These are phyloP conservation scores for Leptodontidium sp. DNA, from an alignment of 2,329 filamentous ascomycete genomes.

Conservation along the genomic window DNA sequence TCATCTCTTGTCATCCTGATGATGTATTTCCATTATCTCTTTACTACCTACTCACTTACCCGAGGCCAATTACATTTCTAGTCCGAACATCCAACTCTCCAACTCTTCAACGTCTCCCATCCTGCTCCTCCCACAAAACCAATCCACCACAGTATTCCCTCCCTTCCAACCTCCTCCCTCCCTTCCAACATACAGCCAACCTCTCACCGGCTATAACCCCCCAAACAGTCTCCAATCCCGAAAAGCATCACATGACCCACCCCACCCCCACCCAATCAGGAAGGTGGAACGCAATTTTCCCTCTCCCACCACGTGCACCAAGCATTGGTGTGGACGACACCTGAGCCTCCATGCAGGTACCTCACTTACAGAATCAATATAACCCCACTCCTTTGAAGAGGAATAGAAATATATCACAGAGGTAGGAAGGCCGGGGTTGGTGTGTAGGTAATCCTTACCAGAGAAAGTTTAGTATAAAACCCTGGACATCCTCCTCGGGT, in stretches of 20 bases:
- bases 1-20: too few relatives aligned
- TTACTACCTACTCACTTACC: not conserved
- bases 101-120: not conserved
- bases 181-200: not conserved
- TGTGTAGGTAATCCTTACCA: too few relatives aligned
- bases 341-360: conserved; percentile 6
- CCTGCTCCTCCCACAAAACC: not conserved
- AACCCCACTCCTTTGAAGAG: too few relatives aligned
- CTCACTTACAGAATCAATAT: too few relatives aligned
- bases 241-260: not conserved
- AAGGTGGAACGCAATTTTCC: conserved; percentile 13
- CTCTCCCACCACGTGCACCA: conserved; percentile 15
- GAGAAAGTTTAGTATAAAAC: too few relatives aligned
- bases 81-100: not conserved
- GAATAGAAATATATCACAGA: too few relatives aligned
- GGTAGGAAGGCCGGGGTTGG: too few relatives aligned
- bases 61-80: too few relatives aligned
- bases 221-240: not conserved
- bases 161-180: not conserved
- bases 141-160: not conserved
- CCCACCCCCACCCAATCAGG: conserved; percentile 17
- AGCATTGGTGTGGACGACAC: conserved; percentile 5
- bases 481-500: not conserved
- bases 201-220: not conserved
- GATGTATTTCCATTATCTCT: not conserved